Evolutionary conservation across 345 rosid genomes (phyloP).

Genomic region (Alliaria petiolata): DNA sequence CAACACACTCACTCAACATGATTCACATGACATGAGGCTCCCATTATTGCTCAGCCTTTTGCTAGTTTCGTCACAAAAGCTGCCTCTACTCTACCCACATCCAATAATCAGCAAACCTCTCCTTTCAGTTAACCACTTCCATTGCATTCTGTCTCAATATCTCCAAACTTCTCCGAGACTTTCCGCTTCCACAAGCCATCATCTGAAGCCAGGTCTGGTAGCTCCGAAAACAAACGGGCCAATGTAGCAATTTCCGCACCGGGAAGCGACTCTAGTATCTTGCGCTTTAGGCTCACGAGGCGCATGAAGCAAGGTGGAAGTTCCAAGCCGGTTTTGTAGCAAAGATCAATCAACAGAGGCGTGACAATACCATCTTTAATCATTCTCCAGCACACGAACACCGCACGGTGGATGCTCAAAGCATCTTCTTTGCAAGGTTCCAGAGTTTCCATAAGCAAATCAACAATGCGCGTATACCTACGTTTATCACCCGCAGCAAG

Average conservation of each 20-base stretch:
- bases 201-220: conserved; percentile 40
- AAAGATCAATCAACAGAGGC: conserved; percentile 54
- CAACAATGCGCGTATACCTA: conserved; percentile 40
- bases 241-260: conserved; percentile 40
- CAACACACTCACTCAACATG: no score
- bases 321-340: conserved; percentile 36
- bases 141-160: no score
- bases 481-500: conserved; percentile 32
- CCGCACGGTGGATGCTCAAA: conserved; percentile 8
- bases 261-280: conserved; percentile 44
- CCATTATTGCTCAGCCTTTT: no score
- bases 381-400: conserved; percentile 52
- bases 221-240: conserved; percentile 43
- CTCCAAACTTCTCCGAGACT: conserved; percentile 29
- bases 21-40: no score
- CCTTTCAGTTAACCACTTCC: no score
- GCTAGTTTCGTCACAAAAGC: no score
- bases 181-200: conserved; percentile 55
- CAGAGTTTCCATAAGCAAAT: conserved; percentile 8
- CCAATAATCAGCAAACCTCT: no score
- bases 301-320: conserved; percentile 51
- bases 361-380: conserved; percentile 57
- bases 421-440: neutral
- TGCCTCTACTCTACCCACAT: no score
- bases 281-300: conserved; percentile 50